Evolutionary conservation across 2,329 filamentous ascomycete species (phyloP), one percentile per base, ranked within the genome.

Genomic region (Botrytis byssoidea): DNA sequence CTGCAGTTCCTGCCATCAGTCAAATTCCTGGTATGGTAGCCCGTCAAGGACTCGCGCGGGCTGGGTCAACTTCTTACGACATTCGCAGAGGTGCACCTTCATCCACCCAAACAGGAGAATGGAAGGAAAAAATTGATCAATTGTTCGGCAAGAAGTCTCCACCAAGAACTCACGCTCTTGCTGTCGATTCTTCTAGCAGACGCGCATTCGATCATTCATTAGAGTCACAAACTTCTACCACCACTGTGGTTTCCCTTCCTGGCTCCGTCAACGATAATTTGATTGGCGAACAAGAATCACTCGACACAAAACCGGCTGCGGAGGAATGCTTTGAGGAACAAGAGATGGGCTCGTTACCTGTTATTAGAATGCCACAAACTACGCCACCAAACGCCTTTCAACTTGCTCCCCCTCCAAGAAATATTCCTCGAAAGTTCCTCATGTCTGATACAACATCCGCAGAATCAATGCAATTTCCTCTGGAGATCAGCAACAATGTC

Each of bases 91-190:
- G 77, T 51, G 76, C 78, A 44, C 68, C 76, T 68, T 44, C 75
- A 35, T 75, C 66, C 83, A 81, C 74, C 57, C 55, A 76, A 42
- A 74, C 68, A 83, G 82, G 74, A 77, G 83, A 87, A 72, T 95
- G 94, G 94, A 94, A 97, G 82, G 91, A 92, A 78, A 90, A 90
- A 79, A 94, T 98, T 81, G 94, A 97, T 82, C 91, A 88, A 64
- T 87, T 97, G 63, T 88, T 90, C 77, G 89, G 89, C n/a, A 84
- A 85, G 57, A 86, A 89, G 9, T 79, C 82, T 12, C 85, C 85
- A 22, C 85, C 86, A 64, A 90, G 87, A 78, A 85, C 87, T 74
- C 85, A 92, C 74, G 86, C 88, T 69, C 84, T 92, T 73, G 87
- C 88, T 68, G 87, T 93, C 57, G 88, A 91, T 75, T 90, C 91